Conservation (phyloP, 148 eudicot species). For the Mesembryanthemum crystallinum region DNA sequence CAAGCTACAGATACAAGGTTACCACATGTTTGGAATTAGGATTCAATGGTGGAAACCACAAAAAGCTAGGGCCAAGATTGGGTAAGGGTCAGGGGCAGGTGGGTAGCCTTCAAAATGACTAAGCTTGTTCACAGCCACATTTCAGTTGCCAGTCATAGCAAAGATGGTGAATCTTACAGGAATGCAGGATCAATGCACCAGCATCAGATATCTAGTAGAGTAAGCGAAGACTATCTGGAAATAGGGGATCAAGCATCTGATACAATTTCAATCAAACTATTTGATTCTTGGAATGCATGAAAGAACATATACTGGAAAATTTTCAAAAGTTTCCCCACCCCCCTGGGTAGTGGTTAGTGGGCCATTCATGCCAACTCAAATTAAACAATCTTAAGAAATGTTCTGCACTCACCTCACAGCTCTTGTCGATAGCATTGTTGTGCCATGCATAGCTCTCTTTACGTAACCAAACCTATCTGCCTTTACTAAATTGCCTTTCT, state of each 20-base stretch:
- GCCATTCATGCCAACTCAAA: background rate
- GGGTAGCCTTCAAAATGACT: constrained; percentile 4
- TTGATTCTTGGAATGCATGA: background rate
- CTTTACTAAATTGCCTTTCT: constrained; percentile 91
- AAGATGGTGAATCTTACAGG: background rate
- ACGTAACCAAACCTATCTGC: constrained; percentile 96
- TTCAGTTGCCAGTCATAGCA: background rate
- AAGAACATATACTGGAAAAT: background rate
- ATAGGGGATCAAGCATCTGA: background rate
- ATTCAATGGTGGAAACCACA: background rate
- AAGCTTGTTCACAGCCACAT: background rate
- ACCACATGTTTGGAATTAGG: background rate
- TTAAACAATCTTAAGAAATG: constrained; percentile 5
- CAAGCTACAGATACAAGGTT: background rate
- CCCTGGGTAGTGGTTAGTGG: no score
- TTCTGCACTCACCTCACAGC: constrained; percentile 67
- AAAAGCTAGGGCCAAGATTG: background rate
- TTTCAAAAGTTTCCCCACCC: background rate
- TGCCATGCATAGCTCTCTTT: constrained; percentile 99
- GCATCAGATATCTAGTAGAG: background rate
- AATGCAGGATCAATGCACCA: background rate
- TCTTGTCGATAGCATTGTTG: constrained; percentile 78
- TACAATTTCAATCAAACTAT: background rate
- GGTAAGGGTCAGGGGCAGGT: background rate
- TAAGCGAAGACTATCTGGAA: background rate